Evolutionary conservation across 148 eudicot genomes (phyloP).

Genomic region (Cornus florida): DNA sequence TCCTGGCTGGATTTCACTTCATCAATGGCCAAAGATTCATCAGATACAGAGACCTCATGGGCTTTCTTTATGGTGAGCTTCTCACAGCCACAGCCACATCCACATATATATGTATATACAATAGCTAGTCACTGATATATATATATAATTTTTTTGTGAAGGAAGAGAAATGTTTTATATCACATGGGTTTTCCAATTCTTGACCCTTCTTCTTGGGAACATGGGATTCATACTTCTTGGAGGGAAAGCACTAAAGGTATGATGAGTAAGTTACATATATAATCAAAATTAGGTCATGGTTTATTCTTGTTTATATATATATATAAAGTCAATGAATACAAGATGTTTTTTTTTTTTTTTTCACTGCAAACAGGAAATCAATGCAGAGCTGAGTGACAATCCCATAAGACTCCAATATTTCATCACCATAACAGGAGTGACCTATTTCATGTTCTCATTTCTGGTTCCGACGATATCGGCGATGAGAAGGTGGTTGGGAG

Average conservation of each 20-base stretch:
- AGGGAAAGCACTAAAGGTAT: slow-evolving; percentile 65
- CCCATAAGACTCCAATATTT: slow-evolving; percentile 59
- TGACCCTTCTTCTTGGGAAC: slow-evolving; percentile 42
- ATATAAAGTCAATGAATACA: background rate
- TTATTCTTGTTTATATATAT: no score
- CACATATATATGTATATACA: background rate
- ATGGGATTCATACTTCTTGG: slow-evolving; percentile 76
- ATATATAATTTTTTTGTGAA: slow-evolving; percentile 15
- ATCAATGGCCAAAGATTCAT: slow-evolving; percentile 59
- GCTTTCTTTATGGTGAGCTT: slow-evolving; percentile 48
- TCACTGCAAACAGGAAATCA: slow-evolving; percentile 42
- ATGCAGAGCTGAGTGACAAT: slow-evolving; percentile 44
- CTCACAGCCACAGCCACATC: background rate
- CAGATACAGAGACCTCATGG: slow-evolving; percentile 63
- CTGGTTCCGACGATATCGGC: slow-evolving; percentile 64
- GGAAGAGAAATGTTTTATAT: slow-evolving; percentile 52
- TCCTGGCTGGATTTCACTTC: slow-evolving; percentile 54
- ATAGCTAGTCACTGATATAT: background rate
- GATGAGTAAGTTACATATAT: background rate
- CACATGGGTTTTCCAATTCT: slow-evolving; percentile 50
- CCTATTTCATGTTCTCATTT: slow-evolving; percentile 44
- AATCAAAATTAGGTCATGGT: background rate
- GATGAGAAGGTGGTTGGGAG: slow-evolving; percentile 60
- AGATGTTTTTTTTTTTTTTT: background rate
- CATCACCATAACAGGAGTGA: slow-evolving; percentile 56